These are phyloP conservation scores for Colletotrichum trifolii DNA, from an alignment of 2,329 filamentous ascomycete genomes.

Conservation along the genomic window DNA sequence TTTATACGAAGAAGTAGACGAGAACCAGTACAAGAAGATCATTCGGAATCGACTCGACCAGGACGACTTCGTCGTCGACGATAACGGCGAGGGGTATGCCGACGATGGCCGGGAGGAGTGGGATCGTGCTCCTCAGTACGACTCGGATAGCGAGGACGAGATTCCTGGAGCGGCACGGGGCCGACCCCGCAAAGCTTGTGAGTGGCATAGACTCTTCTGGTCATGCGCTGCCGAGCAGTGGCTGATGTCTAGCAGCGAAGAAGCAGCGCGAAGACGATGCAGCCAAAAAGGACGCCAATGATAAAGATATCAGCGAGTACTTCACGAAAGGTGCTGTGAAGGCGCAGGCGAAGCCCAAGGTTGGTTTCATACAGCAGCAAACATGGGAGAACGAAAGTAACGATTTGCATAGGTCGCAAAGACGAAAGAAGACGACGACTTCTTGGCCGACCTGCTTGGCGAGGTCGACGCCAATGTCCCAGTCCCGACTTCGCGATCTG, in stretches of 20 bases:
- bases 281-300: conserved; percentile 85
- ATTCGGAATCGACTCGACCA: conserved; percentile 88
- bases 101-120: conserved; percentile 97
- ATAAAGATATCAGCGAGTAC: conserved; percentile 93
- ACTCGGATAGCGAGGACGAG: conserved; percentile 81
- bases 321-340: conserved; percentile 81
- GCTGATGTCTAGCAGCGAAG: conserved; percentile 70
- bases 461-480: conserved; percentile 85
- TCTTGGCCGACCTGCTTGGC: conserved; percentile 84
- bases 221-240: not conserved
- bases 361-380: conserved; percentile 49
- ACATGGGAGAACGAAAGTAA: not conserved
- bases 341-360: conserved; percentile 82
- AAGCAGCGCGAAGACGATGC: conserved; percentile 89
- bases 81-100: conserved; percentile 96
- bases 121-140: conserved; percentile 75
- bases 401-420: conserved; percentile 68
- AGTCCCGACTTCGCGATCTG: conserved; percentile 63
- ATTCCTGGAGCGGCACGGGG: conserved; percentile 57
- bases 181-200: conserved; percentile 64
- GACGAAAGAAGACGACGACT: conserved; percentile 89
- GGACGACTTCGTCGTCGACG: conserved; percentile 98
- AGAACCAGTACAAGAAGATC: conserved; percentile 96
- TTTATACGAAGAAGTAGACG: conserved; percentile 95
- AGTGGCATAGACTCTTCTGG: conserved; percentile 37